Evolutionary conservation across 176 grass and related monocot genomes (phyloP), one percentile per base, ranked within the genome.

Genomic region (Phoenix roebelenii): DNA sequence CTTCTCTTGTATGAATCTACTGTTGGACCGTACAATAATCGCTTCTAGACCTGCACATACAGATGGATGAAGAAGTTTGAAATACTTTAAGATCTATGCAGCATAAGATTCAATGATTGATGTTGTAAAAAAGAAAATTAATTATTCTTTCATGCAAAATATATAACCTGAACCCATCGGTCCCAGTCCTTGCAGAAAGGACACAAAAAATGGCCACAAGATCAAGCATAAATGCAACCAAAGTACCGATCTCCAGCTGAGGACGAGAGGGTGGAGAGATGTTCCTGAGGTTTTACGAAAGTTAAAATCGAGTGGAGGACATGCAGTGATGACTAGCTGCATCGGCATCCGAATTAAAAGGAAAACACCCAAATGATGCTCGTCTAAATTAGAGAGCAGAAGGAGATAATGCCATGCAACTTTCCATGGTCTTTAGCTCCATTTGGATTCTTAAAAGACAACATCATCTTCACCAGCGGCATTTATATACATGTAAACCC

Each of bases 351-450:
- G 12, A 39, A 60, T 60, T 23, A 60, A n/a, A 7, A 32, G 58
- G 25, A 60, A 60, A 60, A 17, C 58, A 32, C 28, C 25, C 58
- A 60, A 15, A 44, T 39, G 58, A 60, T 39, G 58, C 26, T 35
- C 10, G 26, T 60, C 58, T 60, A 60, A 60, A 32, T 9, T 30
- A 39, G 28, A 18, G 58, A 17, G 24, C 28, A 29, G 18, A 24
- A 60, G 16, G 17, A 26, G 58, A 60, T 30, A 60, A 60, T 60
- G 16, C 35, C 28, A 35, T 32, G 26, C 58, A 19, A 60, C 25
- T 16, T 60, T 60, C 58, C 58, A 60, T 39, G 26, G 24, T 16
- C 18, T 60, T 60, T 20, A 60, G 28, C 24, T 18, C 18, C 25
- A 9, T 35, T n/a, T 19, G 25, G 58, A 6, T 9, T 9, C 57